Base-by-base conservation (phyloP, 2,329 filamentous ascomycete genomes). In the Pseudogymnoascus sp. region DNA sequence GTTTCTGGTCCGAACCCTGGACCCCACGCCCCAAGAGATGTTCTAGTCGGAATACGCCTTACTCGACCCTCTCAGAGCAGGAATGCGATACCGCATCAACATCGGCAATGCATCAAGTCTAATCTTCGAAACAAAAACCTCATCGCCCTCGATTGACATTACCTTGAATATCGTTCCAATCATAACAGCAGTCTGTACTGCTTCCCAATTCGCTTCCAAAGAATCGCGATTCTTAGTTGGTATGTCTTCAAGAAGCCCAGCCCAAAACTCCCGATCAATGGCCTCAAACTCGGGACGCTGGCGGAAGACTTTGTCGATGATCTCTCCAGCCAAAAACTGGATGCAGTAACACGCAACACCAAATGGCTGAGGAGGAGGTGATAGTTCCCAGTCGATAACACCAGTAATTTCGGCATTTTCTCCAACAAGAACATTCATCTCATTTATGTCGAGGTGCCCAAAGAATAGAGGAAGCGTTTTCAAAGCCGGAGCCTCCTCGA, bases 321-420 rank as follows among this genome's bases (percentile, higher is more conserved):
- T 58, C 33, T 39, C 28, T 3, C 63, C 61, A 52, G 55, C 61
- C 6, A 64, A 39, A 11, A n/a, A 30, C 45, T 64, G 61, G 38
- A 64, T 64, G 25, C 61, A 30, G 38, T 58, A 49, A 35, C 35
- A 60, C 6, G 55, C 41, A 28, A 64, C 42, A 9, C 63, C 61
- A 19, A 64, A 64, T 22, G 63, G 61, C 14, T 9, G 42, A n/a
- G 62, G 55, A 19, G 28, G 9, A 25, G 60, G 36, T 7, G 63
- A 64, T 25, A 64, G 55, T 42, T 64, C 63, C 61, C 61, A 64
- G 55, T 64, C 61, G 36, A 64, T 45, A 28, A 62, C 60, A 14
- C 62, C 62, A 9, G 61, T 41, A 58, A 64, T 19, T 30, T 28
- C 23, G 58, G 41, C 33, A 61, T 58, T 38, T 38, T 64, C 42